Base-by-base conservation (phyloP, 768 basidiomycete genomes). In the Galerina marginata region DNA sequence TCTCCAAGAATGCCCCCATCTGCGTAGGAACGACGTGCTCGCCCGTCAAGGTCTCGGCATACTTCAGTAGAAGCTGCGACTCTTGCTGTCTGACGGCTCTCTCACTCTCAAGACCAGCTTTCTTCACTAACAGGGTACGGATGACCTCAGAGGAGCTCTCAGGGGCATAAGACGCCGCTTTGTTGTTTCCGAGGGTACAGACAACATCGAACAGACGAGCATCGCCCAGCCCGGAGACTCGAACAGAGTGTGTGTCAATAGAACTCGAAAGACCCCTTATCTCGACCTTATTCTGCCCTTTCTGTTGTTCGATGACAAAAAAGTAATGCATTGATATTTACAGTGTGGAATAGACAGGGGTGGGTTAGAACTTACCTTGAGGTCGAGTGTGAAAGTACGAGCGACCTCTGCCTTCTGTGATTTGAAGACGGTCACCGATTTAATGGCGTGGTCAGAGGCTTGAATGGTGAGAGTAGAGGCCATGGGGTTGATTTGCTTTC, bases 341-440 rank as follows among this genome's bases (percentile, higher is more conserved):
- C 20, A 33, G 12, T 36, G 20, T 20, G 15, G 44, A 33, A 16
- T 6, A 26, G 20, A 16, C 3, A n/a, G 20, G 14, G 45, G 6
- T 9, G 15, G 20, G n/a, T 36, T 2, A n/a, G 15, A 46, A 64
- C 72, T n/a, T 70, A 86, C 86, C 76, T 83, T 70, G 10, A 88
- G 78, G 9, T 78, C 70, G 4, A 86, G 54, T 0, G 74, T 61
- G 69, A 87, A 86, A 0, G 74, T 74, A 9, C 86, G 80, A 42
- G 83, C 81, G 16, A 89, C 71, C 65, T 89, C 84, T 1, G 86
- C 87, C 58, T 79, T 83, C 23, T 23, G 23, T 9, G 83, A 83
- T 69, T 83, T 84, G 73, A 84, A 85, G 39, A 88, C 75, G 0
- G 85, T 86, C 1, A 85, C 83, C 11, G 83, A 80, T 61, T 83